Evolutionary conservation across 352 stramenopile genomes (phyloP).

Genomic region (Globisporangium nunn): DNA sequence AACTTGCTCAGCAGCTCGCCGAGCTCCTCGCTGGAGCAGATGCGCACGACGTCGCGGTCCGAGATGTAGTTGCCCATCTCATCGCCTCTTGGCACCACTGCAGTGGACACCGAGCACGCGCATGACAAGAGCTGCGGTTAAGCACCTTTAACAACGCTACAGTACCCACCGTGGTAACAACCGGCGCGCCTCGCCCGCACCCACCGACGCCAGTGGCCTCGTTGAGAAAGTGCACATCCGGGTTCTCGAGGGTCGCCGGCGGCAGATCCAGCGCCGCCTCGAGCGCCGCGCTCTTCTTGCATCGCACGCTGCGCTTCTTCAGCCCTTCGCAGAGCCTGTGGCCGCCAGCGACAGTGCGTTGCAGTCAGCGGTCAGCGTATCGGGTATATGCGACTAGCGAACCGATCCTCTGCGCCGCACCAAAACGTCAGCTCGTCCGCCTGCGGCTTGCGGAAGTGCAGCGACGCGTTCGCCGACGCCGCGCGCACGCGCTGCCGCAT

Average conservation of each 20-base stretch:
- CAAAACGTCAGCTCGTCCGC: slow-evolving; percentile 41
- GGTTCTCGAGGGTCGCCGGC: slow-evolving; percentile 23
- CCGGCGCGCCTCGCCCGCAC: not conserved
- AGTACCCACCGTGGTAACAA: too few species aligned
- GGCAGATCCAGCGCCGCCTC: slow-evolving; percentile 30
- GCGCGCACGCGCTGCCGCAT: slow-evolving; percentile 35
- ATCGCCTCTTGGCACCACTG: slow-evolving; percentile 46
- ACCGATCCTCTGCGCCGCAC: slow-evolving; percentile 13
- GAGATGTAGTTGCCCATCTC: slow-evolving; percentile 56
- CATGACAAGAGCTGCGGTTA: not conserved
- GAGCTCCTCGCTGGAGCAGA: slow-evolving; percentile 56
- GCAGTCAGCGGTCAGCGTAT: not conserved
- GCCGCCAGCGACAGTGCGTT: not conserved
- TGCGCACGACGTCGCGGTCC: slow-evolving; percentile 64
- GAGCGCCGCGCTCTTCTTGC: slow-evolving; percentile 39
- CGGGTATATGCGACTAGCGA: not conserved
- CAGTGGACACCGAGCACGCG: not conserved
- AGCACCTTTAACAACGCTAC: too few species aligned
- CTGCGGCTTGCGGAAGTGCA: slow-evolving; percentile 45
- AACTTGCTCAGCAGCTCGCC: slow-evolving; percentile 64
- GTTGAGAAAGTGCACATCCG: slow-evolving; percentile 62
- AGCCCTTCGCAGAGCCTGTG: slow-evolving; percentile 59
- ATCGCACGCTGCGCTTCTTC: slow-evolving; percentile 58
- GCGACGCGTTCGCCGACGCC: slow-evolving; percentile 38
- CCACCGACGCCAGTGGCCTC: slow-evolving; percentile 55